phyloP scores from a whole-genome alignment of 805 yeast genomes.

The Pichia pseudocactophila region DNA sequence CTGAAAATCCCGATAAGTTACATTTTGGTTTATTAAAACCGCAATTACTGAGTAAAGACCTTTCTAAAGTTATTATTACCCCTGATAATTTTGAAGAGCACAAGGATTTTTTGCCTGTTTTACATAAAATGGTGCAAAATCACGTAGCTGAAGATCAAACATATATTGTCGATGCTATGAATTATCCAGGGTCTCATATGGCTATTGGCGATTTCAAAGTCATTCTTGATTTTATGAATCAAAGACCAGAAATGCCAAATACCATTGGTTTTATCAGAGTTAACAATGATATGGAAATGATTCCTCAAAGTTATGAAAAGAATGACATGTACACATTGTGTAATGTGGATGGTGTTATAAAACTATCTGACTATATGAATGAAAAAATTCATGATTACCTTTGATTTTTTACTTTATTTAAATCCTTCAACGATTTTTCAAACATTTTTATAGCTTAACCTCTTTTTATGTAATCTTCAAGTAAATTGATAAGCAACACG shows the following conservation, averaged over 20 bases:
- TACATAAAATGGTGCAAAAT: constrained; percentile 19
- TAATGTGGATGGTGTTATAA: constrained; percentile 40
- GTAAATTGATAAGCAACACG: constrained; percentile 34
- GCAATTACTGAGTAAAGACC: neutral
- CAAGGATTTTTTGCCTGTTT: constrained; percentile 15
- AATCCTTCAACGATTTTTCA: too few species aligned
- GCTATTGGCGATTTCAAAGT: constrained; percentile 66
- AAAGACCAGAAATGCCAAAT: constrained; percentile 56
- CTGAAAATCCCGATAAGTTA: constrained; percentile 18
- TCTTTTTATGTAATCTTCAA: constrained; percentile 36
- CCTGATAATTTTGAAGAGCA: constrained; percentile 23
- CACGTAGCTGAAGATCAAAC: constrained; percentile 38
- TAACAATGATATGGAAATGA: constrained; percentile 43
- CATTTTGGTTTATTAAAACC: constrained; percentile 18
- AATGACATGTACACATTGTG: constrained; percentile 52
- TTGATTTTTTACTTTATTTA: neutral
- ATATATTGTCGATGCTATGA: constrained; percentile 47
- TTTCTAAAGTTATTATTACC: constrained; percentile 9
- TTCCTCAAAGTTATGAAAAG: constrained; percentile 44
- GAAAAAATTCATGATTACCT: constrained; percentile 27
- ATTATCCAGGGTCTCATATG: constrained; percentile 45
- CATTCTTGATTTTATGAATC: constrained; percentile 50
- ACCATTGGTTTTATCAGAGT: constrained; percentile 64
- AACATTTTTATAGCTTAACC: constrained; percentile 2
- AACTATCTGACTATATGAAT: constrained; percentile 42